phyloP scores from a whole-genome alignment of 805 yeast genomes.

The Candida sanyiensis region DNA sequence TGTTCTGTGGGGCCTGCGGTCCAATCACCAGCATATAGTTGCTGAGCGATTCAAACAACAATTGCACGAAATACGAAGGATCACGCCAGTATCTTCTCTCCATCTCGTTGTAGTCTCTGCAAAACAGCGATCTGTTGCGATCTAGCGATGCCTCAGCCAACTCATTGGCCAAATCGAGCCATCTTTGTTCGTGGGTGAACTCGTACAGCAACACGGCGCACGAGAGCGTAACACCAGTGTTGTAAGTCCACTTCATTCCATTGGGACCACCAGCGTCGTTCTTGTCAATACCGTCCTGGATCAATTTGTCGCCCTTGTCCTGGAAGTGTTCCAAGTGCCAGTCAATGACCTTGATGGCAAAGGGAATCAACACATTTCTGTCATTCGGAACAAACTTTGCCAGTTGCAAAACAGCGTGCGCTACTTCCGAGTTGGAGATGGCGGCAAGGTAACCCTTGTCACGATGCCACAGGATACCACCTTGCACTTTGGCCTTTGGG shows the following conservation, averaged over 20 bases:
- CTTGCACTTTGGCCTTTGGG: constrained; percentile 27
- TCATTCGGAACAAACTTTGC: constrained; percentile 49
- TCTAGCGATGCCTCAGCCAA: constrained; percentile 54
- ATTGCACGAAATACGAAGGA: constrained; percentile 55
- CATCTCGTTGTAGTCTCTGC: constrained; percentile 47
- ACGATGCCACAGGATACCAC: constrained; percentile 68
- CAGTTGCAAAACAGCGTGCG: constrained; percentile 53
- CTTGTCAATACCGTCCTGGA: constrained; percentile 52
- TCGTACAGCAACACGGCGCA: constrained; percentile 46
- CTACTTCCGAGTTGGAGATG: constrained; percentile 64
- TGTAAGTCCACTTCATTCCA: constrained; percentile 58
- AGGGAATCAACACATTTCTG: constrained; percentile 41
- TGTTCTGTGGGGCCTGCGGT: constrained; percentile 35
- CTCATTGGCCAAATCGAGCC: constrained; percentile 32
- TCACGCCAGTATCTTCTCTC: constrained; percentile 60
- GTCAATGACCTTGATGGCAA: constrained; percentile 54
- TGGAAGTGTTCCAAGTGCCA: constrained; percentile 49
- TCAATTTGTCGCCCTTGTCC: constrained; percentile 49
- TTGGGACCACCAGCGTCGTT: constrained; percentile 37
- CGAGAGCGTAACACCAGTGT: constrained; percentile 59
- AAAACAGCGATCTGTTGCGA: constrained; percentile 50
- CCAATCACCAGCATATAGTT: constrained; percentile 49
- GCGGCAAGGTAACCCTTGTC: constrained; percentile 54
- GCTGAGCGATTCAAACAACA: constrained; percentile 61
- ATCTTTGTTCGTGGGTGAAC: constrained; percentile 44